Evolutionary conservation across 345 rosid species (phyloP), one percentile per base, ranked within the genome.

Genomic region (Eucalyptus dawsonii): DNA sequence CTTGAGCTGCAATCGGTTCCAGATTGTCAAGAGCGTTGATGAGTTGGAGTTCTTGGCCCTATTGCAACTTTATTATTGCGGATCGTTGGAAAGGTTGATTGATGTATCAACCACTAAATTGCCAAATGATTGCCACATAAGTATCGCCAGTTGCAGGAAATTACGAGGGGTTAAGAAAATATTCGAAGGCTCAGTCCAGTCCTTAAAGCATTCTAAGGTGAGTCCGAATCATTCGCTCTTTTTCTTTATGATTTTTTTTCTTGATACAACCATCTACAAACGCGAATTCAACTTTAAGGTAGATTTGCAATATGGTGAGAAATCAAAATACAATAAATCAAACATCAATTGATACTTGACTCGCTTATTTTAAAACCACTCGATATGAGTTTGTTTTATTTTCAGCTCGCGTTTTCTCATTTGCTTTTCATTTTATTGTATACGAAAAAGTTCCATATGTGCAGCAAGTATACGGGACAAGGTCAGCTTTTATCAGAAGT

Each of bases 1-100:
- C 25, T 0, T 3, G 25, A 2, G 1, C 19, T 69, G 80, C 80
- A 1, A 9, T 3, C 11, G 4, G 44, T 25, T 69, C 0, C 80
- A 21, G 42, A 21, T 31, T 34, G 80, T 31, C 6, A 21, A 31
- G 24, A 11, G 42, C 2, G 7, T 69, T 11, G 80, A 69, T 11
- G 44, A 69, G 44, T 34, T 69, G 80, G 80, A 69, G 25, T 69
- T 34, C 11, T 16, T 69, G 80, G 14, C 2, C 44, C 0, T 0
- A 34, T 17, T 69, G 0, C 21, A 16, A 16, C 21, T 0, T 0
- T 4, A 19, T 34, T 17, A 1, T 3, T 69, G 80, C 7, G 13
- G 13, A 34, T 69, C 44, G 2, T 69, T 69, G 44, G 24, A 69
- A 69, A 69, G 42, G 13, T 34, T 69, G 44, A 69, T 69, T 34